Evolutionary conservation across 345 rosid species (phyloP).

Genomic region (Chamaenerion angustifolium): DNA sequence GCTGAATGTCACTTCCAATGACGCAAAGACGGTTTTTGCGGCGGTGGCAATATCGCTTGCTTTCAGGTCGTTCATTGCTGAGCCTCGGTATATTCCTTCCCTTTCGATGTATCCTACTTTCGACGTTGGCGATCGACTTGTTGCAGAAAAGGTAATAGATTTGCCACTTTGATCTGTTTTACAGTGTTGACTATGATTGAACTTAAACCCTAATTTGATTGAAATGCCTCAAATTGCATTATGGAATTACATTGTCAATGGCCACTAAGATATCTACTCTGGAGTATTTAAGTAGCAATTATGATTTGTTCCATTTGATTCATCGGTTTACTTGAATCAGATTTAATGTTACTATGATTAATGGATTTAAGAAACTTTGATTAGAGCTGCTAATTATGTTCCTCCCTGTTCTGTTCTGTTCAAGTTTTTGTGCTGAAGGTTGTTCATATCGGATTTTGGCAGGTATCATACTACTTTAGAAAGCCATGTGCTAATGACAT

Average conservation of each 20-base stretch:
- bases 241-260: too few species aligned
- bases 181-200: too few species aligned
- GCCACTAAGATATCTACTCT: too few species aligned
- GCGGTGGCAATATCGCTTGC: slow-evolving; percentile 70
- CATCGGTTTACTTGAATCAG: too few species aligned
- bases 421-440: not conserved
- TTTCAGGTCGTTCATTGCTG: slow-evolving; percentile 72
- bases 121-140: slow-evolving; percentile 88
- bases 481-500: slow-evolving; percentile 91
- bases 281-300: too few species aligned
- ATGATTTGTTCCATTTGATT: too few species aligned
- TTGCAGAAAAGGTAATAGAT: slow-evolving; percentile 72
- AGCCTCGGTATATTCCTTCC: slow-evolving; percentile 93
- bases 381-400: too few species aligned
- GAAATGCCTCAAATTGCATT: too few species aligned
- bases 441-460: slow-evolving; percentile 14
- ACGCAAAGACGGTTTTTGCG: slow-evolving; percentile 65
- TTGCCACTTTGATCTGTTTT: not conserved
- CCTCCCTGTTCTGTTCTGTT: too few species aligned
- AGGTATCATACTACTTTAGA: slow-evolving; percentile 80
- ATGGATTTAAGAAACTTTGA: too few species aligned
- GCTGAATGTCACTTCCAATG: slow-evolving; percentile 55
- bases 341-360: too few species aligned
- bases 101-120: slow-evolving; percentile 98
- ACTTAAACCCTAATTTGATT: too few species aligned